A percentile compares a stretch with the other conserved stretches of the same genome.
phyloP scores from a whole-genome alignment of 2,329 filamentous ascomycete genomes.

The Chaetomiaceae sp. region DNA sequence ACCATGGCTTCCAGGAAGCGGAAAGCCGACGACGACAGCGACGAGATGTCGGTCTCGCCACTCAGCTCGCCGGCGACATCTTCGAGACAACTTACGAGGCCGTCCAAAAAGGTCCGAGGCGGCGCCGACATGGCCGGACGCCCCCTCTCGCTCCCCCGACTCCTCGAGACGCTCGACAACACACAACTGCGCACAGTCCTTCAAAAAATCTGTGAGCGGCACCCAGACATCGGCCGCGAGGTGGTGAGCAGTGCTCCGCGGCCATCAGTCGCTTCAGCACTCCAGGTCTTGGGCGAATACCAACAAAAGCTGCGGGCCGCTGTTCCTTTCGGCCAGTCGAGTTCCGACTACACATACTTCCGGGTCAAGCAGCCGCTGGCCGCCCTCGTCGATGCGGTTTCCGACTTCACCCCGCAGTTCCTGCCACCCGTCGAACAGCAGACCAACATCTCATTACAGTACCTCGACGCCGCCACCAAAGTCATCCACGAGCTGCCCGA shows the following conservation, averaged over 20 bases:
- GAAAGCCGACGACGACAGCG: conserved; percentile 79
- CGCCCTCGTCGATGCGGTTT: conserved; percentile 79
- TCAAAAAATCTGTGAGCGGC: conserved; percentile 85
- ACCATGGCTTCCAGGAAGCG: conserved; percentile 65
- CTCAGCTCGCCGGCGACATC: conserved; percentile 72
- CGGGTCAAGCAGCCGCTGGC: conserved; percentile 76
- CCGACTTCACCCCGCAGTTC: conserved; percentile 93
- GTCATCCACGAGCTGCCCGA: conserved; percentile 85
- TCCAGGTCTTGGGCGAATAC: conserved; percentile 78
- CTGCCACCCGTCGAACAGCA: conserved; percentile 87
- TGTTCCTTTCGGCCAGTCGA: conserved; percentile 80
- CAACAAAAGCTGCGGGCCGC: conserved; percentile 71
- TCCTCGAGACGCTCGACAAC: conserved; percentile 90
- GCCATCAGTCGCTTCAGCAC: conserved; percentile 75
- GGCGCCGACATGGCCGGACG: conserved; percentile 61
- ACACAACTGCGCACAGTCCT: conserved; percentile 79
- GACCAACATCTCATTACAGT: conserved; percentile 75
- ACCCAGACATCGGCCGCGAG: conserved; percentile 80
- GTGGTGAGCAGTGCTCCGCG: conserved; percentile 78
- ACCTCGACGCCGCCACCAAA: conserved; percentile 83
- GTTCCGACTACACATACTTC: conserved; percentile 92
- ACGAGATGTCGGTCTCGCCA: conserved; percentile 90
- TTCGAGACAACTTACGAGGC: conserved; percentile 61
- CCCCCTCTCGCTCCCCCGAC: conserved; percentile 55
- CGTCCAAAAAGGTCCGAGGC: conserved; percentile 55